Evolutionary conservation across 2,329 filamentous ascomycete genomes (phyloP).

Genomic region (Elsinoe perseae): DNA sequence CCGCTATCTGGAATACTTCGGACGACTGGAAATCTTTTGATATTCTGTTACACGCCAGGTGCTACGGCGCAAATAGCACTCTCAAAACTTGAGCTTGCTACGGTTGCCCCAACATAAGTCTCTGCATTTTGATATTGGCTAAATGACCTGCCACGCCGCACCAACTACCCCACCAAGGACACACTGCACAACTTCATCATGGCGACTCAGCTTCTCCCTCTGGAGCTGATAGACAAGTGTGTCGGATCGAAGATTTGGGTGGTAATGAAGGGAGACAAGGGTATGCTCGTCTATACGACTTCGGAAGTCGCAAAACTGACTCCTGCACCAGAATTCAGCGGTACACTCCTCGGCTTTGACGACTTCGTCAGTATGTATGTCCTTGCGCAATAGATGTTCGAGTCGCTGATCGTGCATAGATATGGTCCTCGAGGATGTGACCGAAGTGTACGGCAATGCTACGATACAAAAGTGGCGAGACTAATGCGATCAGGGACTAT

Average conservation of each 20-base stretch:
- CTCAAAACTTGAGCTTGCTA: background rate
- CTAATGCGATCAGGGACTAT: constrained; percentile 61
- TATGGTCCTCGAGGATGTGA: constrained; percentile 97
- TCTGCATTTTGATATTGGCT: constrained; percentile 5
- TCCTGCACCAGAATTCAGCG: constrained; percentile 69
- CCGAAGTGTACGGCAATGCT: constrained; percentile 63
- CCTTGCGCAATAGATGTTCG: background rate
- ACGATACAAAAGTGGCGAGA: background rate
- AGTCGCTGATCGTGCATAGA: constrained; percentile 47
- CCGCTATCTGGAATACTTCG: too few species aligned
- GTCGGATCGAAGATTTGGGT: constrained; percentile 98
- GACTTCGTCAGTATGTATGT: constrained; percentile 94
- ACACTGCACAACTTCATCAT: background rate
- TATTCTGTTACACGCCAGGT: too few species aligned
- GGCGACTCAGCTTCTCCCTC: constrained; percentile 30
- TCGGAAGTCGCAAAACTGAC: constrained; percentile 12
- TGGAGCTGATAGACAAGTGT: constrained; percentile 95
- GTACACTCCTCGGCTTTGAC: constrained; percentile 89
- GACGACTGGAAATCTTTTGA: background rate
- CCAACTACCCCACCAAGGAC: background rate
- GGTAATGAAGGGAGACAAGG: constrained; percentile 98
- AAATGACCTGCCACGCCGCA: background rate
- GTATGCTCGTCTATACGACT: constrained; percentile 40
- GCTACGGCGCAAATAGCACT: too few species aligned
- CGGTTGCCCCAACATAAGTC: background rate